phyloP scores from a whole-genome alignment of 2,329 filamentous ascomycete genomes.

The Fusarium sp. region DNA sequence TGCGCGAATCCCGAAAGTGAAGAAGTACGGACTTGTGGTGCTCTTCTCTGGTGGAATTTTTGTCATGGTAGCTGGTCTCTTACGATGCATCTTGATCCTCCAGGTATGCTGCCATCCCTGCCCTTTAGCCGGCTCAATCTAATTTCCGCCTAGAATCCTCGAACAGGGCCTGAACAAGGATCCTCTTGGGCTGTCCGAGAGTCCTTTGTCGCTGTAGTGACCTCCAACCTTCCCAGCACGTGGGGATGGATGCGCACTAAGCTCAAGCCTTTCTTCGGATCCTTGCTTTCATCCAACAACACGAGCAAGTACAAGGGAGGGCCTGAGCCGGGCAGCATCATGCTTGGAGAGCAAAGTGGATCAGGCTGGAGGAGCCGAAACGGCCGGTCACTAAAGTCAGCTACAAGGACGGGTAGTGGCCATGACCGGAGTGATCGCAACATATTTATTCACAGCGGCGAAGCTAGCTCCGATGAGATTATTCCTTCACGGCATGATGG shows the following conservation, averaged over 20 bases:
- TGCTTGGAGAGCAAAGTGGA: slow-evolving; percentile 36
- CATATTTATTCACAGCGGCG: slow-evolving; percentile 39
- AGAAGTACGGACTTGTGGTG: slow-evolving; percentile 67
- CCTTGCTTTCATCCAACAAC: slow-evolving; percentile 43
- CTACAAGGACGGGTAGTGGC: not conserved
- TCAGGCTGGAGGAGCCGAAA: slow-evolving; percentile 40
- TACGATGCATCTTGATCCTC: slow-evolving; percentile 56
- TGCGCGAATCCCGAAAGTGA: slow-evolving; percentile 63
- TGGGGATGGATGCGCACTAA: slow-evolving; percentile 49
- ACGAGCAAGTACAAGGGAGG: slow-evolving; percentile 39
- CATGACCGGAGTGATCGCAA: slow-evolving; percentile 5
- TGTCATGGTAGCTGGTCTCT: slow-evolving; percentile 55
- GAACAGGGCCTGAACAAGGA: slow-evolving; percentile 53
- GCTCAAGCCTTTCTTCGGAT: slow-evolving; percentile 45
- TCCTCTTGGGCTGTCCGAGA: slow-evolving; percentile 58
- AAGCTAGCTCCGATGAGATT: slow-evolving; percentile 42
- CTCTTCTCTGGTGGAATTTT: slow-evolving; percentile 63
- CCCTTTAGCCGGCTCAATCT: not conserved
- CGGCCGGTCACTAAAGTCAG: slow-evolving; percentile 25
- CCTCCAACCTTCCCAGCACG: slow-evolving; percentile 56
- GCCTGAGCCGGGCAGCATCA: slow-evolving; percentile 43
- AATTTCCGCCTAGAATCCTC: slow-evolving; percentile 50
- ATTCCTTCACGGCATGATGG: slow-evolving; percentile 18
- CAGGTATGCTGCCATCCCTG: slow-evolving; percentile 52
- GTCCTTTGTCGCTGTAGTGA: slow-evolving; percentile 58